Conservation (phyloP, 2,329 filamentous ascomycete genomes). For the Stagonosporopsis chrysanthemi region DNA sequence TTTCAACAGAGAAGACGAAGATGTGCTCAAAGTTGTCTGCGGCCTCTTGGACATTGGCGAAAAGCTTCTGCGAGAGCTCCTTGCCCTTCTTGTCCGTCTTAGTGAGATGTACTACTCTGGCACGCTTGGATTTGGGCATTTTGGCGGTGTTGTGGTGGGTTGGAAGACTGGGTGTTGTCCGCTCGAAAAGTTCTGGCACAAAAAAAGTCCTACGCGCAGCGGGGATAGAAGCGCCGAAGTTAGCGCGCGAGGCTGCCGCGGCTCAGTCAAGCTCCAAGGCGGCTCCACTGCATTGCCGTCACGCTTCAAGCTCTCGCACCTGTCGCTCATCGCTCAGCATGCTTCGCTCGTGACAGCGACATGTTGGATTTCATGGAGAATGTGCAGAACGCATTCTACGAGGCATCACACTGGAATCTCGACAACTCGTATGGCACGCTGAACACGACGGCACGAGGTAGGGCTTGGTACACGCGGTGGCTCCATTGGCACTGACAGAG, state of each 20-base stretch:
- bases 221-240: slow-evolving; percentile 42
- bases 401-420: slow-evolving; percentile 84
- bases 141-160: slow-evolving; percentile 42
- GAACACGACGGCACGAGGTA: slow-evolving; percentile 83
- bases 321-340: slow-evolving; percentile 23
- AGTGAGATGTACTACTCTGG: slow-evolving; percentile 86
- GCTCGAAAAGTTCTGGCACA: slow-evolving; percentile 40
- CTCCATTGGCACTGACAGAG: slow-evolving; percentile 20
- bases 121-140: slow-evolving; percentile 98
- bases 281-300: slow-evolving; percentile 8
- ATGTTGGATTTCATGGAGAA: slow-evolving; percentile 99
- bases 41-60: slow-evolving; percentile 84
- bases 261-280: background rate
- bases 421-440: slow-evolving; percentile 92
- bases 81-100: slow-evolving; percentile 95
- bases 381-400: slow-evolving; percentile 88
- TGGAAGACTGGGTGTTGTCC: slow-evolving; percentile 22
- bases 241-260: slow-evolving; percentile 27
- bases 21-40: slow-evolving; percentile 87
- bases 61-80: slow-evolving; percentile 85
- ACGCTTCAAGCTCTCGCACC: slow-evolving; percentile 8
- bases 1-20: slow-evolving; percentile 92
- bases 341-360: slow-evolving; percentile 42
- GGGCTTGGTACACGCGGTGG: slow-evolving; percentile 26
- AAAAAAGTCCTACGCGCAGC: slow-evolving; percentile 30